A percentile compares a stretch with the other conserved stretches of the same genome.
Conservation (phyloP, 129 eudicot genomes). For the Ambrosia artemisiifolia region DNA sequence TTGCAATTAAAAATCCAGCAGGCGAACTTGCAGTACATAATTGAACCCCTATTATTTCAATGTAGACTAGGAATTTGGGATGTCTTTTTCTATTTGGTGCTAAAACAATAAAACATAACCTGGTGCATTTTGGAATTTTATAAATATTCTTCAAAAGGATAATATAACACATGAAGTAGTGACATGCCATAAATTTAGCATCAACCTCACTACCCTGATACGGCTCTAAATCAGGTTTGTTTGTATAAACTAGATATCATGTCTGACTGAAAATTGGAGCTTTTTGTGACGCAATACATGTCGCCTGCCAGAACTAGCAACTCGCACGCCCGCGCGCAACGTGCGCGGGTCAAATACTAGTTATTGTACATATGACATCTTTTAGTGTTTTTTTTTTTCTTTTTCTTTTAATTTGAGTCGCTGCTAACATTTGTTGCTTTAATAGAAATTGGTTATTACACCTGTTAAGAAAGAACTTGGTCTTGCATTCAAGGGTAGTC, state of each 20-base stretch:
- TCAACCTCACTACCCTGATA: not conserved
- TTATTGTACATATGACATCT: too few relatives aligned
- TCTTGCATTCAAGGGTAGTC: constrained; percentile 65
- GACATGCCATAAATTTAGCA: too few relatives aligned
- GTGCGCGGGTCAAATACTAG: too few relatives aligned
- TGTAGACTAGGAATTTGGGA: not conserved
- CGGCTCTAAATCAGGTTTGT: not conserved
- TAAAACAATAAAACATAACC: constrained; percentile 11
- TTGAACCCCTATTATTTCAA: not conserved
- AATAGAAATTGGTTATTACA: too few relatives aligned
- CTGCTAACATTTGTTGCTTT: too few relatives aligned
- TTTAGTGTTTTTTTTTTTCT: too few relatives aligned
- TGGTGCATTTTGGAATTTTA: not conserved
- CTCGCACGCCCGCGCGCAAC: too few relatives aligned
- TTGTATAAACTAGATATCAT: too few relatives aligned
- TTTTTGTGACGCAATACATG: too few relatives aligned
- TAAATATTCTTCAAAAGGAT: not conserved
- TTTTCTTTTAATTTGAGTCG: too few relatives aligned
- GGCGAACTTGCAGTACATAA: not conserved
- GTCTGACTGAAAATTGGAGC: not conserved
- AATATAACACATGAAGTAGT: not conserved
- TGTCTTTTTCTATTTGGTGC: not conserved
- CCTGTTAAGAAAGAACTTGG: too few relatives aligned
- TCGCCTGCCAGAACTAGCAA: too few relatives aligned
- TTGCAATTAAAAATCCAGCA: constrained; percentile 1